Evolutionary conservation across 495 filamentous ascomycete species (phyloP), one percentile per base, ranked within the genome.

Genomic region (Stereocaulon alpinum): DNA sequence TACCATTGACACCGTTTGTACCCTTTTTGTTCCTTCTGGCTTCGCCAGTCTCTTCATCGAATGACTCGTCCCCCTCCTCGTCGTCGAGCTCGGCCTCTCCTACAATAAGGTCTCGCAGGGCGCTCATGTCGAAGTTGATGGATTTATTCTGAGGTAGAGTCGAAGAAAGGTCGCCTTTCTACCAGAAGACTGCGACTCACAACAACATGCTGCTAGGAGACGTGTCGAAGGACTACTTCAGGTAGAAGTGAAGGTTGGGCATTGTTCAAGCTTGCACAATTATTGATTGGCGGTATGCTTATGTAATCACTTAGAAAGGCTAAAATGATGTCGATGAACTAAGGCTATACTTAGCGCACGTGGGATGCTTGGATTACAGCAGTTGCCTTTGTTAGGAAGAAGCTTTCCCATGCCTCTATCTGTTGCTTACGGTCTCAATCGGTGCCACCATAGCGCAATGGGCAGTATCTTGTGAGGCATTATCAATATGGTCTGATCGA

Each of bases 41-140:
- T 63, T 92, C 84, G 47, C 83, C 87, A 30, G 82, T 85, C 54
- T 90, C 89, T 61, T 93, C 92, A 66, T 91, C 84, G 56, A 87
- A 85, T 40, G 88, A 91, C 54, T 88, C 91, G 59, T 95, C 89
- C 53, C 89, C 89, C 67, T 96, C 92, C n/a, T 95, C 91, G 59
- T 91, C 89, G 64, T 91, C 89, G 55, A 96, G 71, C 67, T 90
- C 84, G 51, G 92, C 93, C 76, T 91, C 86, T 58, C 84, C 84
- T 57, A 89, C 81, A 67, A 97, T 81, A 69, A 96, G 68, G 68
- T 92, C 86, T 67, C 82, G 80, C 22, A 55, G 24, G 74, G 86
- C 78, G 72, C 82, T 88, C 86, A 91, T 92, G 48, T 58, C 58
- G 47, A 41, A 20, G 15, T 30, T 34, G 29, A 10, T 17, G 24